phyloP scores from a whole-genome alignment of 305 asterid species.

The Lippia alba region DNA sequence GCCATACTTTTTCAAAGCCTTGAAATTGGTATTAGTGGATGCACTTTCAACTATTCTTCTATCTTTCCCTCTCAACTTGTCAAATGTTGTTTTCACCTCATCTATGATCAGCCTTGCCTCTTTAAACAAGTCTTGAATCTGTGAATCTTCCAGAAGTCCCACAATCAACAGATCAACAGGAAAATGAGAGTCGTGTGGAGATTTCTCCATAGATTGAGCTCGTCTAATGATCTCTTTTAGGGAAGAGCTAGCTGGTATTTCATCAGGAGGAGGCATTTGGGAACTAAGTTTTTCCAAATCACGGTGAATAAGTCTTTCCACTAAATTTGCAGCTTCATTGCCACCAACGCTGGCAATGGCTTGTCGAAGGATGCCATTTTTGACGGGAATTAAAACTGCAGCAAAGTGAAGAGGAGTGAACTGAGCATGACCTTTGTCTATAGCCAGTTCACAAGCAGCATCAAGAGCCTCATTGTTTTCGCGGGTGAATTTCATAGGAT shows the following conservation, averaged over 20 bases:
- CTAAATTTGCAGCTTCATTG: constrained; percentile 59
- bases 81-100: constrained; percentile 72
- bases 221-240: constrained; percentile 76
- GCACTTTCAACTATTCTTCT: constrained; percentile 89
- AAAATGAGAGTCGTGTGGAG: constrained; percentile 75
- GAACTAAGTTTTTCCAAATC: constrained; percentile 76
- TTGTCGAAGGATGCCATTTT: constrained; percentile 64
- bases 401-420: constrained; percentile 79
- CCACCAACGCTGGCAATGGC: constrained; percentile 57
- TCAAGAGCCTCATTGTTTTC: constrained; percentile 72
- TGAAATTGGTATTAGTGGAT: constrained; percentile 71
- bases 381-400: constrained; percentile 51
- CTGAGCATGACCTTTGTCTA: constrained; percentile 66
- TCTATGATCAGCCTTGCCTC: constrained; percentile 66
- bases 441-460: constrained; percentile 63
- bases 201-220: constrained; percentile 78
- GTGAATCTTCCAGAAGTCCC: constrained; percentile 87
- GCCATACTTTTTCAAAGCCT: constrained; percentile 88
- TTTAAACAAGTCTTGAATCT: constrained; percentile 65
- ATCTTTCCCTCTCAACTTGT: constrained; percentile 78
- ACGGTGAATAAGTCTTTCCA: constrained; percentile 67
- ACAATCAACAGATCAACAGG: constrained; percentile 87
- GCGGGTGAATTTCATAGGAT: constrained; percentile 77
- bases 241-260: constrained; percentile 82
- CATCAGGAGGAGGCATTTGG: constrained; percentile 82